Evolutionary conservation across 2,329 filamentous ascomycete species (phyloP).

Genomic region (Annulohypoxylon truncatum): DNA sequence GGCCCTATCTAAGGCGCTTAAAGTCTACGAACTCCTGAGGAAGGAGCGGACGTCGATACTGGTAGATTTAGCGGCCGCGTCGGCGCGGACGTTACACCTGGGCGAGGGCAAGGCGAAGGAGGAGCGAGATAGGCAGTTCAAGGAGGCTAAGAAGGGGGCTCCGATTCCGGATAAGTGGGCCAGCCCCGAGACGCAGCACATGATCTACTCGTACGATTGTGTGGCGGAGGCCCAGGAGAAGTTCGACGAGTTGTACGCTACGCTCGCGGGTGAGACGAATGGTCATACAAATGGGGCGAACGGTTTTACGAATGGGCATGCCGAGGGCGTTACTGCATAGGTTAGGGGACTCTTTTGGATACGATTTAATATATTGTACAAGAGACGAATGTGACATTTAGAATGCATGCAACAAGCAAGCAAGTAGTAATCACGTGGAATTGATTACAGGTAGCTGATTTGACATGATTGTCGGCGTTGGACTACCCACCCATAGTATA

Average conservation of each 20-base stretch:
- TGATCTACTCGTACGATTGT: constrained; percentile 74
- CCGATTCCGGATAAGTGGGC: constrained; percentile 76
- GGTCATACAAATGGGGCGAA: constrained; percentile 28
- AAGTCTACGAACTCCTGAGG: constrained; percentile 66
- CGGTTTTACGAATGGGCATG: constrained; percentile 26
- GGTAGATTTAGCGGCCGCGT: constrained; percentile 65
- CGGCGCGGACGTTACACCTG: constrained; percentile 66
- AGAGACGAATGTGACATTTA: constrained; percentile 9
- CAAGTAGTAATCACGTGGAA: constrained; percentile 20
- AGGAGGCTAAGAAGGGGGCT: constrained; percentile 60
- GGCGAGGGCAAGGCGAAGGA: constrained; percentile 68
- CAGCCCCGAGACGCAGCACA: constrained; percentile 74
- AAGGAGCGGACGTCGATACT: constrained; percentile 65
- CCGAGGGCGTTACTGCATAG: constrained; percentile 25
- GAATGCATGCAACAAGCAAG: constrained; percentile 12
- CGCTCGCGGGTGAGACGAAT: constrained; percentile 36
- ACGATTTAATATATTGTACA: constrained; percentile 20
- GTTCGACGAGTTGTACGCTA: constrained; percentile 61
- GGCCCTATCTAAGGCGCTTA: constrained; percentile 61
- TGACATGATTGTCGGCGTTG: constrained; percentile 11
- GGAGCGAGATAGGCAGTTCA: constrained; percentile 68
- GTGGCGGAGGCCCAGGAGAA: constrained; percentile 63
- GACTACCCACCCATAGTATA: background rate
- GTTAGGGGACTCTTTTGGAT: background rate
- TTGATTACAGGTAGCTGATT: constrained; percentile 13